These are phyloP conservation scores for Xylaria scruposa DNA, from an alignment of 495 filamentous ascomycete species.

Conservation along the genomic window DNA sequence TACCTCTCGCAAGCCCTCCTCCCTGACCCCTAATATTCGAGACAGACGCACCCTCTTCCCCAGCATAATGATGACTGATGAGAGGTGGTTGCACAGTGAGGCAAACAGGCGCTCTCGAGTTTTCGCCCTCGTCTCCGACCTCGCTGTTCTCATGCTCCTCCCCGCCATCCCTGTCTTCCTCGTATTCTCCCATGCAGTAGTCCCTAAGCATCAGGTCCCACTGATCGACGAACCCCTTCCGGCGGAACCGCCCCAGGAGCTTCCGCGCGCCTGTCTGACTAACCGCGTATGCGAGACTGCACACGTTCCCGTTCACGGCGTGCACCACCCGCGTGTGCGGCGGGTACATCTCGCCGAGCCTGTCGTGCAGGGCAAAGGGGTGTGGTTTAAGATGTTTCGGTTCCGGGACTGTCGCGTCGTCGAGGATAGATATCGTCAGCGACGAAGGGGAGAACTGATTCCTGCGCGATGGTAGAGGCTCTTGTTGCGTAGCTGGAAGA, in stretches of 20 bases:
- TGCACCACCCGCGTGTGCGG: slow-evolving; percentile 55
- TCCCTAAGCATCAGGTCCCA: slow-evolving; percentile 56
- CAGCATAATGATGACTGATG: slow-evolving; percentile 52
- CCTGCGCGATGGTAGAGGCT: background rate
- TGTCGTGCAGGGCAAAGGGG: slow-evolving; percentile 52
- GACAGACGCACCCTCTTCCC: slow-evolving; percentile 34
- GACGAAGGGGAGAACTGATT: slow-evolving; percentile 24
- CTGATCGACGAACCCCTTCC: slow-evolving; percentile 41
- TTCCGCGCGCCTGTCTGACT: slow-evolving; percentile 52
- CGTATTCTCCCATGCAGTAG: slow-evolving; percentile 48
- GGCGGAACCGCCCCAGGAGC: slow-evolving; percentile 47
- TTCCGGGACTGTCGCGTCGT: slow-evolving; percentile 49
- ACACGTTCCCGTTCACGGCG: slow-evolving; percentile 46
- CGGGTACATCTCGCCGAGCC: slow-evolving; percentile 44
- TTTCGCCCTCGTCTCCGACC: background rate
- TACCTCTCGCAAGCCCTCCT: slow-evolving; percentile 48
- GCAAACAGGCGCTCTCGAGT: slow-evolving; percentile 38
- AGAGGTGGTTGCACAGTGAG: slow-evolving; percentile 56
- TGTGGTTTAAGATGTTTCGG: slow-evolving; percentile 51
- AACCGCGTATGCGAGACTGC: slow-evolving; percentile 57
- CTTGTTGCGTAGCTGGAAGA: slow-evolving; percentile 37
- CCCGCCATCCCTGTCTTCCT: background rate
- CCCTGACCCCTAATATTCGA: slow-evolving; percentile 55
- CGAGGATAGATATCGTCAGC: slow-evolving; percentile 40
- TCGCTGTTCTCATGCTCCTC: background rate